These are phyloP conservation scores for Blastobotrys arbuscula DNA, from an alignment of 1,139 yeast genomes.

Conservation along the genomic window DNA sequence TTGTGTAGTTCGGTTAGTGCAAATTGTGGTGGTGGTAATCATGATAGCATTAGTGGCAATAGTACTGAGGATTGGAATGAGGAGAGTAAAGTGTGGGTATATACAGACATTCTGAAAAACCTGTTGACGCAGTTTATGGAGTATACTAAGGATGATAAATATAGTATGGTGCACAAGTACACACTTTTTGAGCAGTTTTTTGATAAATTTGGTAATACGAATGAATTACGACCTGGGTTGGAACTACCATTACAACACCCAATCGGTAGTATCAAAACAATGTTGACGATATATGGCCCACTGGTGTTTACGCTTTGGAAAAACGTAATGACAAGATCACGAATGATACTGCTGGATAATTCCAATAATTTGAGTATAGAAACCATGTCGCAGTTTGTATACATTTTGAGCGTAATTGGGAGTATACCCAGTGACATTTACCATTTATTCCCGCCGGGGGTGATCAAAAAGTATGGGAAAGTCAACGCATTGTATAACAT, in stretches of 20 bases:
- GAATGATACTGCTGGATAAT: conserved; percentile 46
- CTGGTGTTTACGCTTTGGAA: conserved; percentile 67
- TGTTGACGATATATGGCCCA: conserved; percentile 62
- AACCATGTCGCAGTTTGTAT: conserved; percentile 43
- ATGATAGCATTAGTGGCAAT: neutral
- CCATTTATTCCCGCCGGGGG: conserved; percentile 22
- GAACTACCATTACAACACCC: conserved; percentile 38
- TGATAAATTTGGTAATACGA: conserved; percentile 7
- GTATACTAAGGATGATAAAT: neutral
- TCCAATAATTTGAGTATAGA: conserved; percentile 30
- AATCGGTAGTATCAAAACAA: conserved; percentile 42
- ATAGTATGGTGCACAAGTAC: conserved; percentile 6
- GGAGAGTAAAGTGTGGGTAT: conserved; percentile 49
- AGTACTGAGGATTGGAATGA: neutral
- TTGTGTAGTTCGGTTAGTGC: conserved; percentile 17
- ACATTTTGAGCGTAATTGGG: conserved; percentile 45
- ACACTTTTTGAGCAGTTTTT: conserved; percentile 12
- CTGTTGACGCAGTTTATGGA: conserved; percentile 40
- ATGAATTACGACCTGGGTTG: conserved; percentile 3
- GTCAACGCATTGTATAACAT: conserved; percentile 43
- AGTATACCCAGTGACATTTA: conserved; percentile 40
- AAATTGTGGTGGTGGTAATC: too few relatives aligned
- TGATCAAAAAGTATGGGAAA: conserved; percentile 12
- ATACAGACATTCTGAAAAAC: conserved; percentile 42
- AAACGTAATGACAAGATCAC: conserved; percentile 55